A percentile compares a stretch with the other conserved stretches of the same genome.
These are phyloP conservation scores for Umbelopsis isabellina DNA, from an alignment of 192 early-diverging fungal genomes.

Conservation along the genomic window DNA sequence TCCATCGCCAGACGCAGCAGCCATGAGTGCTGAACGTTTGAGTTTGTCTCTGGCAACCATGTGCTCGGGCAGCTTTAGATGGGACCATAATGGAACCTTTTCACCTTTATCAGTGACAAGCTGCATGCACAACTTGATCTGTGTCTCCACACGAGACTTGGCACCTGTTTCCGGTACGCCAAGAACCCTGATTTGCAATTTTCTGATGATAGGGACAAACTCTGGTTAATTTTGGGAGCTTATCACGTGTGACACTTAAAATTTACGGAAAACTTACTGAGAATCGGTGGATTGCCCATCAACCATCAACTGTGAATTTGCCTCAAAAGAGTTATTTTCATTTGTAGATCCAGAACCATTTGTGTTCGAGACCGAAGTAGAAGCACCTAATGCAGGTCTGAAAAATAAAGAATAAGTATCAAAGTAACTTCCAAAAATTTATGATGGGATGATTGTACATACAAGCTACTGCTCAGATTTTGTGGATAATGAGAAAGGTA, in stretches of 20 bases:
- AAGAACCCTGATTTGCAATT: slow-evolving; percentile 38
- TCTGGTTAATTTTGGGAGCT: not conserved
- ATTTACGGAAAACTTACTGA: not conserved
- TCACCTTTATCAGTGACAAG: slow-evolving; percentile 71
- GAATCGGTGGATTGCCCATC: slow-evolving; percentile 8
- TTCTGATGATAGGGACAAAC: slow-evolving; percentile 3
- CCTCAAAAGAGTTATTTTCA: not conserved
- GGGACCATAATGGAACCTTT: slow-evolving; percentile 77
- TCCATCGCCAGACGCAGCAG: slow-evolving; percentile 37
- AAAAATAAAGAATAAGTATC: not conserved
- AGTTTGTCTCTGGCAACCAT: slow-evolving; percentile 83
- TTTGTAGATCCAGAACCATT: not conserved
- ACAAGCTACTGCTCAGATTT: slow-evolving; percentile 21
- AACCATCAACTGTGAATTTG: not conserved
- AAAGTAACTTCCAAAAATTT: not conserved
- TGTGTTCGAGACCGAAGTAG: not conserved
- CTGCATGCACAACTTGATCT: slow-evolving; percentile 90
- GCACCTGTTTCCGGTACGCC: slow-evolving; percentile 62
- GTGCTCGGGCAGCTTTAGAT: slow-evolving; percentile 81
- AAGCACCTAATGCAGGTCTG: not conserved
- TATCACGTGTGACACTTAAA: not conserved
- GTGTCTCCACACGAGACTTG: slow-evolving; percentile 93
- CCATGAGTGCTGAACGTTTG: slow-evolving; percentile 32
- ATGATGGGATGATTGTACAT: not conserved
- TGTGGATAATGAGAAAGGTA: slow-evolving; percentile 29